Percentiles rank a stretch among this genome's conserved stretches.
Evolutionary conservation across 192 early-diverging fungal genomes (phyloP).

Genomic region (Chytriomyces sp.): DNA sequence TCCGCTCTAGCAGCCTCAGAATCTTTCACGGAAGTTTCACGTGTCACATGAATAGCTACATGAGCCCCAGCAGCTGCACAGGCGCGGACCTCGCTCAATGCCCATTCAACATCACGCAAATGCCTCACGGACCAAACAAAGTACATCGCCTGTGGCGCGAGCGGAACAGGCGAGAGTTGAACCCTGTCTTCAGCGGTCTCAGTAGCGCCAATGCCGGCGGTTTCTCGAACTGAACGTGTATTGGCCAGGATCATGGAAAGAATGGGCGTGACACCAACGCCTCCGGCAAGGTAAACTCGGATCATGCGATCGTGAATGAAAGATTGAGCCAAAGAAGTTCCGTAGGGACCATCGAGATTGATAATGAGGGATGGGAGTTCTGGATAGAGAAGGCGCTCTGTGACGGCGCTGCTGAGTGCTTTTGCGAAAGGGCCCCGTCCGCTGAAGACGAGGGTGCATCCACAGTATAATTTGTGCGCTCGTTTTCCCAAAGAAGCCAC

Average conservation of each 20-base stretch:
- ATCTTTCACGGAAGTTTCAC: not conserved
- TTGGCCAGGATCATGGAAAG: not conserved
- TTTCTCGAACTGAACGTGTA: not conserved
- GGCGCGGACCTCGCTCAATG: not conserved
- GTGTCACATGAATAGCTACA: not conserved
- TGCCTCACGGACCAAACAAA: constrained; percentile 20
- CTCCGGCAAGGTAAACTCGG: constrained; percentile 12
- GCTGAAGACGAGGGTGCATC: not conserved
- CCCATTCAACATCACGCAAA: constrained; percentile 15
- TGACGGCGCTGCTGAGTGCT: constrained; percentile 1
- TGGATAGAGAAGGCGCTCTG: constrained; percentile 4
- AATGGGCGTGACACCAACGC: constrained; percentile 18
- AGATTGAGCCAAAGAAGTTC: not conserved
- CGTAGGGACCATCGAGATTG: constrained; percentile 19
- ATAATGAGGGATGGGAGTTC: not conserved
- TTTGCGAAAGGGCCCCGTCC: constrained; percentile 5
- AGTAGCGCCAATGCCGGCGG: not conserved
- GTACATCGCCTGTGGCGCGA: not conserved
- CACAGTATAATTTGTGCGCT: too few species aligned
- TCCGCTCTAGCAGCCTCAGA: not conserved
- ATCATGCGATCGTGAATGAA: not conserved
- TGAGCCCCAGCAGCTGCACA: not conserved
- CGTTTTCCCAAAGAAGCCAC: too few species aligned
- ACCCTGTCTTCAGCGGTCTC: not conserved
- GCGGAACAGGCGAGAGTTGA: not conserved